Percentiles rank a stretch among this genome's conserved stretches.
Evolutionary conservation across 805 yeast species (phyloP).

Genomic region (Candida anglica): DNA sequence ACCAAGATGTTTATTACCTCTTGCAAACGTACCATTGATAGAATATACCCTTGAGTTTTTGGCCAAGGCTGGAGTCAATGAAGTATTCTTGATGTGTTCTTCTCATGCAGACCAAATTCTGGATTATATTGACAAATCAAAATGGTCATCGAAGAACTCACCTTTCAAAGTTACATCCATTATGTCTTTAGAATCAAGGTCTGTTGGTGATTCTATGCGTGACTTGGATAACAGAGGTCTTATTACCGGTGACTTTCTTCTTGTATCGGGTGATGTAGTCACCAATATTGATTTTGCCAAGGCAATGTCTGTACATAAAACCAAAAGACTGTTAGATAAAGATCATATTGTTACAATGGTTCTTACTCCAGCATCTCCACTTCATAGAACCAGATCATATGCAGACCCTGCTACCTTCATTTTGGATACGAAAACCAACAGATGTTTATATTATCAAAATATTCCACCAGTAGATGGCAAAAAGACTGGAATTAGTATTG

Average conservation of each 20-base stretch:
- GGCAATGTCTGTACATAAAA: slow-evolving; percentile 69
- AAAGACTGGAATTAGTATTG: slow-evolving; percentile 51
- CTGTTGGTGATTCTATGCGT: slow-evolving; percentile 97
- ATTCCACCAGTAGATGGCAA: slow-evolving; percentile 51
- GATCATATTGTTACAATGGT: slow-evolving; percentile 96
- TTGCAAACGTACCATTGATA: slow-evolving; percentile 89
- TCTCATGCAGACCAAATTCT: slow-evolving; percentile 88
- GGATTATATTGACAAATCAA: slow-evolving; percentile 68
- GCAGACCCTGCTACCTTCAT: slow-evolving; percentile 83
- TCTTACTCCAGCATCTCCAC: slow-evolving; percentile 75
- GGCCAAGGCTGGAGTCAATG: slow-evolving; percentile 85
- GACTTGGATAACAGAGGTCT: slow-evolving; percentile 89
- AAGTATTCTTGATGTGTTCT: slow-evolving; percentile 86
- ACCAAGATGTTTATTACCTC: slow-evolving; percentile 89
- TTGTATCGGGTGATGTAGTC: slow-evolving; percentile 94
- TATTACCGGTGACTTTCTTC: slow-evolving; percentile 82
- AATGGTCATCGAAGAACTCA: slow-evolving; percentile 65
- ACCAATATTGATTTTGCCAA: slow-evolving; percentile 80
- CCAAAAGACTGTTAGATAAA: slow-evolving; percentile 68
- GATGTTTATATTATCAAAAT: slow-evolving; percentile 82
- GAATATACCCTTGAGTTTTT: slow-evolving; percentile 94
- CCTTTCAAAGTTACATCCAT: slow-evolving; percentile 81
- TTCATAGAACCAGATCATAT: slow-evolving; percentile 79
- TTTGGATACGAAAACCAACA: slow-evolving; percentile 65
- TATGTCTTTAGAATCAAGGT: slow-evolving; percentile 78